Base-by-base conservation (phyloP, 805 yeast species). In the Tetrapisispora taiwanensis region DNA sequence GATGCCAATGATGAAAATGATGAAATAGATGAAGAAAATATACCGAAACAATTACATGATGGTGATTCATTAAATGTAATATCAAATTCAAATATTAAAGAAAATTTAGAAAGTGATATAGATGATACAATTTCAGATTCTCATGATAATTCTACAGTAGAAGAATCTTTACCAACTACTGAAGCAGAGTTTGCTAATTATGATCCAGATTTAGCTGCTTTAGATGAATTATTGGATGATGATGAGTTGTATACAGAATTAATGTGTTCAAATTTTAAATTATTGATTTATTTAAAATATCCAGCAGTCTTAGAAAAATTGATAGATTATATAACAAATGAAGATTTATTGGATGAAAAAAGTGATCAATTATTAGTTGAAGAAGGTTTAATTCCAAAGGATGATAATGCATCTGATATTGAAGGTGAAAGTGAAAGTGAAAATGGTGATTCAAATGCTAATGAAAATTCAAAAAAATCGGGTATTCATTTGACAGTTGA, bases 271-370 rank as follows among this genome's bases (percentile, higher is more conserved):
- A 84, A 84, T 60, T 73, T 81, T 37, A 81, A 83, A 57, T 72
- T 92, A 41, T 71, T 89, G 33, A 92, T 87, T 54, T 81, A 81
- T 54, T 69, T 92, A 44, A 73, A 90, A 49, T 85, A 84, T 56
- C 88, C 92, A 14, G 84, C 79, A 43, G 77, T 86, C 14, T 62
- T 90, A 47, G 73, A 70, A 42, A 76, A 78, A 45, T 72, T 90
- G 46, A 77, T 90, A 27, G 78, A 81, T 33, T 79, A 77, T 53
- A 74, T 88, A 35, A 77, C 78, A 13, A 59, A 62, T 18, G 72
- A 67, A 33, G 59, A 56, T 19, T 55, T 62, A 30, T 57, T 56
- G 20, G 55, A 53, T 38, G 59, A 59, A 20, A 54, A 52, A 10
- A 47, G 41, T 15, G 55, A 52, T 30, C 50, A 51, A 19, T 42